phyloP scores from a whole-genome alignment of 83 land plant species.

The Larix sibirica region DNA sequence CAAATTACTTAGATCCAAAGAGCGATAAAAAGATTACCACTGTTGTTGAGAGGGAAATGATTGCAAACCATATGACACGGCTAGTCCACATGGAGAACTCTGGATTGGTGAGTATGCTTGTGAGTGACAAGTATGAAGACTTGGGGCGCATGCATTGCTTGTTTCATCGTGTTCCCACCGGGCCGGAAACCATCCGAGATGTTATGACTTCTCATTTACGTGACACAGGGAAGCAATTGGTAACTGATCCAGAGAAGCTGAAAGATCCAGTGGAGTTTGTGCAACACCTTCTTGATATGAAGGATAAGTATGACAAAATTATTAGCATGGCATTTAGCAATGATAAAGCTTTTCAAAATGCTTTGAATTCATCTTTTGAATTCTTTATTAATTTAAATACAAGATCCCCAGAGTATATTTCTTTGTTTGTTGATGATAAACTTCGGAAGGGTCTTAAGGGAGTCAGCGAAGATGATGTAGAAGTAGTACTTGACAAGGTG shows the following conservation, averaged over 20 bases:
- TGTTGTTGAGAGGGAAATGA: constrained; percentile 96
- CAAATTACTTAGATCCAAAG: constrained; percentile 81
- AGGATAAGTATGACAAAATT: constrained; percentile 93
- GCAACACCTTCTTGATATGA: constrained; percentile 83
- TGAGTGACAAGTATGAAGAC: constrained; percentile 94
- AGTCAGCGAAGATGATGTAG: constrained; percentile 95
- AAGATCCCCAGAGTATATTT: constrained; percentile 95
- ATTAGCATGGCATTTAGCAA: constrained; percentile 76
- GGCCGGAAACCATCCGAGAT: constrained; percentile 74
- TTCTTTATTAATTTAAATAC: constrained; percentile 92
- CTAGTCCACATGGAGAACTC: constrained; percentile 98
- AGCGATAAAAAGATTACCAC: constrained; percentile 80
- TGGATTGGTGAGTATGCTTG: constrained; percentile 92
- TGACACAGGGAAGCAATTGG: constrained; percentile 91
- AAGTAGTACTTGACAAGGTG: constrained; percentile 90
- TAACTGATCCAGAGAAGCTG: constrained; percentile 83
- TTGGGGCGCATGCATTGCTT: constrained; percentile 84
- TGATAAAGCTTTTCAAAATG: constrained; percentile 98
- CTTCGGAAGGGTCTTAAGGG: constrained; percentile 95
- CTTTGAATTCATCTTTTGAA: constrained; percentile 95
- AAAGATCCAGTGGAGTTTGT: constrained; percentile 98
- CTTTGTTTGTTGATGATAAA: constrained; percentile 96
- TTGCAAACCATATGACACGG: constrained; percentile 88
- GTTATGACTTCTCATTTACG: constrained; percentile 94
- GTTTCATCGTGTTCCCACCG: constrained; percentile 80